Evolutionary conservation across 73 alveolate species (phyloP).

Genomic region (Blepharisma japonicum): DNA sequence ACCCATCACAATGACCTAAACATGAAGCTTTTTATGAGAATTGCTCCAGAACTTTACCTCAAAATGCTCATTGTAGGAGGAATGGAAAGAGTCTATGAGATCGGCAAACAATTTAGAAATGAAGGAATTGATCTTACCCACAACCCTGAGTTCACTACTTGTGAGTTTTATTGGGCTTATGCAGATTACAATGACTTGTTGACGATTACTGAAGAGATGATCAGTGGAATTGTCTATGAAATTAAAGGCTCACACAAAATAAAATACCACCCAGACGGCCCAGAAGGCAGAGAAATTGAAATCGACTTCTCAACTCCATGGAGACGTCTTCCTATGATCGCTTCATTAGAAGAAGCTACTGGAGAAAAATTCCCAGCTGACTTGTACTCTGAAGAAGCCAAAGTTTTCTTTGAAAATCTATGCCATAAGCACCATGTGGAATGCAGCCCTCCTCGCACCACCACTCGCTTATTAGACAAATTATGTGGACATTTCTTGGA

Average conservation of each 20-base stretch:
- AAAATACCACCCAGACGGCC: slow-evolving; percentile 53
- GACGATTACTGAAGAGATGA: slow-evolving; percentile 82
- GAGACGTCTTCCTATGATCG: slow-evolving; percentile 91
- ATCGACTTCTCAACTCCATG: slow-evolving; percentile 98
- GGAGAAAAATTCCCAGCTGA: slow-evolving; percentile 70
- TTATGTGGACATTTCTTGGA: slow-evolving; percentile 97
- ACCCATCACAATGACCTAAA: slow-evolving; percentile 98
- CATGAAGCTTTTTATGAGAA: slow-evolving; percentile 96
- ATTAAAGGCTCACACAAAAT: slow-evolving; percentile 91
- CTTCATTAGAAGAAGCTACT: slow-evolving; percentile 30
- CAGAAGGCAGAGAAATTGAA: slow-evolving; percentile 52
- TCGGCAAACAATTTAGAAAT: slow-evolving; percentile 98
- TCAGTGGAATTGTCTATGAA: slow-evolving; percentile 69
- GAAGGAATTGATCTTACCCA: slow-evolving; percentile 99
- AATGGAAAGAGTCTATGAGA: slow-evolving; percentile 98
- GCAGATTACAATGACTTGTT: slow-evolving; percentile 98
- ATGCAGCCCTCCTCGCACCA: slow-evolving; percentile 86
- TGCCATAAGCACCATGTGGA: slow-evolving; percentile 81
- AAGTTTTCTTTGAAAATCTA: slow-evolving; percentile 73
- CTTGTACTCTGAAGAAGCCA: slow-evolving; percentile 88
- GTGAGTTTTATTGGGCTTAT: slow-evolving; percentile 98
- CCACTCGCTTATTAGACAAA: slow-evolving; percentile 90
- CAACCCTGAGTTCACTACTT: slow-evolving; percentile 99
- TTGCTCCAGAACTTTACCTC: slow-evolving; percentile 99
- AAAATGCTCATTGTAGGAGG: slow-evolving; percentile 99